Percentiles rank a stretch among this genome's conserved stretches.
These are phyloP conservation scores for Wolfiporia cocos DNA, from an alignment of 1,284 basidiomycete genomes.

Conservation along the genomic window DNA sequence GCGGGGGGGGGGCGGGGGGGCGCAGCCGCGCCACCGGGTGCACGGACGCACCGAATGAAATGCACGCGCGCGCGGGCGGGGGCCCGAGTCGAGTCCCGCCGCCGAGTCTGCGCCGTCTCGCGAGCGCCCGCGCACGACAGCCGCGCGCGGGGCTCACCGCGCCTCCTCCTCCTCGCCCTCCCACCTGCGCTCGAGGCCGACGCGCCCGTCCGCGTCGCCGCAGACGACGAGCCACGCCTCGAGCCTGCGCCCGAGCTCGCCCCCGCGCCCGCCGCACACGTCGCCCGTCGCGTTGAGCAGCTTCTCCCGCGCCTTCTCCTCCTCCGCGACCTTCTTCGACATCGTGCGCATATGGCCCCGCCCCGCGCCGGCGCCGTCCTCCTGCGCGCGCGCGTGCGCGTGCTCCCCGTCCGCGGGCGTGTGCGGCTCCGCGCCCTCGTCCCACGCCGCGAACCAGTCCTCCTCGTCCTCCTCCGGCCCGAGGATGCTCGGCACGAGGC, in stretches of 20 bases:
- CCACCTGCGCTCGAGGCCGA: conserved; percentile 23
- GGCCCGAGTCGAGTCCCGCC: too few relatives aligned
- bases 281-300: conserved; percentile 64
- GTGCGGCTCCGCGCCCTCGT: conserved; percentile 15
- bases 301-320: conserved; percentile 55
- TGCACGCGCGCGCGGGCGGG: too few relatives aligned
- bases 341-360: neutral
- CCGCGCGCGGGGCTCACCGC: too few relatives aligned
- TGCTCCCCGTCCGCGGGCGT: neutral
- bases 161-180: conserved; percentile 22
- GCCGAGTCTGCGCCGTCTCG: too few relatives aligned
- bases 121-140: too few relatives aligned
- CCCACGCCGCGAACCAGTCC: conserved; percentile 55
- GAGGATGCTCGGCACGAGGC: conserved; percentile 64
- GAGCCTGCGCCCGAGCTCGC: conserved; percentile 63
- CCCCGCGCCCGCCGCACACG: conserved; percentile 68
- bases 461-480: conserved; percentile 63
- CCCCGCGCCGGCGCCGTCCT: neutral
- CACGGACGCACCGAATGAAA: too few relatives aligned
- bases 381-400: neutral
- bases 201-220: conserved; percentile 27
- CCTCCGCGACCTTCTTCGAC: conserved; percentile 33
- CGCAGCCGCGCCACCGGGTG: too few relatives aligned
- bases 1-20: too few relatives aligned
- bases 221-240: conserved; percentile 57